Evolutionary conservation across 2,329 filamentous ascomycete genomes (phyloP), one percentile per base, ranked within the genome.

Genomic region (Tolypocladium tundrense): DNA sequence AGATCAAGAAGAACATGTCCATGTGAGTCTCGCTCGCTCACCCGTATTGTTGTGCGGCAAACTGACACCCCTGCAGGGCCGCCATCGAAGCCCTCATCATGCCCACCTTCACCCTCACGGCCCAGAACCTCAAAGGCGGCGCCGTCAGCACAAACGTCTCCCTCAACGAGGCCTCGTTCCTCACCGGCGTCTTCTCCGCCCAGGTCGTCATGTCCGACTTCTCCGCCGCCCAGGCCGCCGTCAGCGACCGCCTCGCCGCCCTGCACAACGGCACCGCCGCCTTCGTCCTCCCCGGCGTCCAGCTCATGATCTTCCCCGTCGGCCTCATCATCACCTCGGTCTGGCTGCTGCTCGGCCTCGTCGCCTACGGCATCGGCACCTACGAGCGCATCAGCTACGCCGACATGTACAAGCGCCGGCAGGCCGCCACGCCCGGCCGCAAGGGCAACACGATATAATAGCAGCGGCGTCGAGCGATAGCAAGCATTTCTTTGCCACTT

Each of bases 101-200:
- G 69, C 88, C 88, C 9, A 77, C 76, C n/a, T 81, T 91, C 59
- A 84, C 83, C 19, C 79, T 91, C 53, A 79, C 81, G 14, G 87
- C 79, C n/a, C 75, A 72, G 45, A 82, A 79, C 63, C 57, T 75
- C 35, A 69, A 72, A 16, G 83, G 83, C 60, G 67, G 75, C 64
- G 70, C 72, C 1, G 76, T 89, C 59, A 79, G 74, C 65, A 87
- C 87, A 54, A 85, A 82, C 40, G 81, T 91, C 55, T 86, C 86
- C 11, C 80, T 83, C 60, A 85, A 87, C 70, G 85, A 90, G 69
- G 87, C 88, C 19, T 80, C 82, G 8, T 91, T 91, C 64, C 80
- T 90, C 43, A 82, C 81, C 16, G 88, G 88, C 55, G 80, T 88
- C 64, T 91, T 91, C 71, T 82, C 86, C 57, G 72, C 79, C 54